A percentile compares a stretch with the other conserved stretches of the same genome.
Evolutionary conservation across 371 early-diverging fungal species (phyloP).

Genomic region (Mortierella sp.): DNA sequence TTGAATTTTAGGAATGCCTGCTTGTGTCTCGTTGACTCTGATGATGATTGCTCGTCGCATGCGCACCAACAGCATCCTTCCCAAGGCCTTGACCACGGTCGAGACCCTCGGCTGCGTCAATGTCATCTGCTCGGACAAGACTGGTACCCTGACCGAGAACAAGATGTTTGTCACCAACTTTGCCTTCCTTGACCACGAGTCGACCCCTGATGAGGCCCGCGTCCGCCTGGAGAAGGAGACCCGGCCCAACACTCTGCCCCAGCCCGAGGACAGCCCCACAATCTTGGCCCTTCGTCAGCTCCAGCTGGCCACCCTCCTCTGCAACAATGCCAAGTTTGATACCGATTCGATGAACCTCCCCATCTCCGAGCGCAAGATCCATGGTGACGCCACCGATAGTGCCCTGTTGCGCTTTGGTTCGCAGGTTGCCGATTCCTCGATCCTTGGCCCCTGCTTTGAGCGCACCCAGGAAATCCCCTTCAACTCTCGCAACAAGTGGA

Average conservation of each 20-base stretch:
- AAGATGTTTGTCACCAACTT: slow-evolving; percentile 70
- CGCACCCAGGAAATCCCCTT: slow-evolving; percentile 75
- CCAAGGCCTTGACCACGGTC: slow-evolving; percentile 74
- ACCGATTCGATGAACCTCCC: slow-evolving; percentile 59
- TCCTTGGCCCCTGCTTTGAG: slow-evolving; percentile 51
- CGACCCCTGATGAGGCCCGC: slow-evolving; percentile 48
- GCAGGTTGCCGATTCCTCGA: slow-evolving; percentile 28
- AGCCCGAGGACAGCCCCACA: slow-evolving; percentile 24
- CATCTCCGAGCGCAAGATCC: slow-evolving; percentile 65
- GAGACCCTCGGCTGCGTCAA: slow-evolving; percentile 80
- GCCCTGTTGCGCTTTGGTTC: slow-evolving; percentile 77
- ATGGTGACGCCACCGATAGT: slow-evolving; percentile 85
- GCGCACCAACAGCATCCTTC: slow-evolving; percentile 66
- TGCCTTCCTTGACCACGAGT: slow-evolving; percentile 59
- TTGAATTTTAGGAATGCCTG: slow-evolving; percentile 59
- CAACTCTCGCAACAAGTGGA: slow-evolving; percentile 80
- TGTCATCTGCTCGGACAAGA: slow-evolving; percentile 81
- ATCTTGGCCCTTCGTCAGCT: slow-evolving; percentile 58
- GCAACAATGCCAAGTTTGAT: slow-evolving; percentile 77
- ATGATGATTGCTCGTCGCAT: slow-evolving; percentile 71
- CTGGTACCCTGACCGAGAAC: slow-evolving; percentile 79
- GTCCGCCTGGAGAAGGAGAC: slow-evolving; percentile 26
- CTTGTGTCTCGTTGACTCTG: slow-evolving; percentile 67
- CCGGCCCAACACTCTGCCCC: slow-evolving; percentile 22
- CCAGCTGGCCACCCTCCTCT: slow-evolving; percentile 68